Evolutionary conservation across 2,329 filamentous ascomycete species (phyloP), one percentile per base, ranked within the genome.

Genomic region (Cladosporium oxysporum): DNA sequence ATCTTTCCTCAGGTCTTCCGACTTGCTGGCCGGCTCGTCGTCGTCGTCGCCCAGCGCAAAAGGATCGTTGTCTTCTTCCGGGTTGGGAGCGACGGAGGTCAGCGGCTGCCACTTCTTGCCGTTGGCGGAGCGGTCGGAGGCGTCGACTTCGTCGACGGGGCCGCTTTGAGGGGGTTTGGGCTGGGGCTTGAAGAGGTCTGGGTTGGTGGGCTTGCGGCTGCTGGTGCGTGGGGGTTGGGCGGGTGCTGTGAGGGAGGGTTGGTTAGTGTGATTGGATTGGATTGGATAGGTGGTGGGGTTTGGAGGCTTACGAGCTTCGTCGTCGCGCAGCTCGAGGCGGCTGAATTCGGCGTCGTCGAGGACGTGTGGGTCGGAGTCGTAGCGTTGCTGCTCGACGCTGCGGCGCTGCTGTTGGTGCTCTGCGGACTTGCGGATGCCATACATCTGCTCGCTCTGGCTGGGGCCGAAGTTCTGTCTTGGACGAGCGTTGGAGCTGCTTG

Each of bases 41-140:
- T 99, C 95, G 71, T 97, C 93, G 71, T 98, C 94, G 72, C 95
- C 95, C 16, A 99, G 85, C 74, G 93, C 97, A 80, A 99, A 99
- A 0, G 95, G 95, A 75, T 99, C 95, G 73, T 97, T 94, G 71
- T 98, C 82, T 71, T 98, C 82, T 68, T 97, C 90, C 16, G 94
- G 93, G 69, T 87, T 90, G 1, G 93, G 92, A 69, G 96, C 91
- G 16, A 97, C 88, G 0, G 90, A 85, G 14, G 93, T 92, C 72
- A 99, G 82, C 11, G 95, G 94, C 79, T 99, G 94, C 95, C 95
- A 99, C 82, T 99, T 99, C 85, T 93, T 97, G 55, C 87, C 80
- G 81, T 93, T 95, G 76, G 96, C 95, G 37, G 68, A 70, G 33
- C 89, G 87, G 76, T 96, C 95, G 66, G 90, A 76, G 37, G 83